Evolutionary conservation across 2,329 filamentous ascomycete species (phyloP).

Genomic region (Penicillium digitatum): DNA sequence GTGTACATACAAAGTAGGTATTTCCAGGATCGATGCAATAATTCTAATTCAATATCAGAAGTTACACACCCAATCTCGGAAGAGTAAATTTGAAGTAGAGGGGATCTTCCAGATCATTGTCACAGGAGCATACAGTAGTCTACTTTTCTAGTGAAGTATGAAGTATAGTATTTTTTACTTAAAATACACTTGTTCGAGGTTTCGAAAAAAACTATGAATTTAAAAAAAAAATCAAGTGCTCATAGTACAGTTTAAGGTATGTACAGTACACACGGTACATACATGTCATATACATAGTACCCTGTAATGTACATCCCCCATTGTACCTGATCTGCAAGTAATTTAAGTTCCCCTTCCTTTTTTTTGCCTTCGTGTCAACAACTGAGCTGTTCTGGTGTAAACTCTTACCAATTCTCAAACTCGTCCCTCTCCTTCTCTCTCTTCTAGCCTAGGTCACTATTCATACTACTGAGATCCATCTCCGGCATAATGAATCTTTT

Average conservation of each 20-base stretch:
- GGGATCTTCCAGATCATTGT: too few species aligned
- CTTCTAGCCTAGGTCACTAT: neutral
- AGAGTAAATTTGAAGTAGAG: too few species aligned
- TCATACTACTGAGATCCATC: neutral
- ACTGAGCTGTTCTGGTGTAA: slow-evolving; percentile 11
- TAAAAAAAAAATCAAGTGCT: too few species aligned
- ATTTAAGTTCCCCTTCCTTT: slow-evolving; percentile 20
- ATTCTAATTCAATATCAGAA: neutral
- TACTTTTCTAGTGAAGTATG: too few species aligned
- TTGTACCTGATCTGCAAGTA: slow-evolving; percentile 19
- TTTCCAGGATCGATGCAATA: neutral
- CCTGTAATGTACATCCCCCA: neutral
- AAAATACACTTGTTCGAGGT: too few species aligned
- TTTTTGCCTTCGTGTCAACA: slow-evolving; percentile 42
- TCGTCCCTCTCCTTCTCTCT: neutral
- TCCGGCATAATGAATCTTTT: slow-evolving; percentile 63
- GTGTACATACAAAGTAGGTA: neutral
- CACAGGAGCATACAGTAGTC: too few species aligned
- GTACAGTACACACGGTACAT: neutral
- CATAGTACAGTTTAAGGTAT: too few species aligned
- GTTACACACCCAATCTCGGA: too few species aligned
- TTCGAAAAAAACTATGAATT: too few species aligned
- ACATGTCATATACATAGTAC: slow-evolving; percentile 15
- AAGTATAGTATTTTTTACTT: too few species aligned
- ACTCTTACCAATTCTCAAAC: neutral